These are phyloP conservation scores for Nakazawaea anatomiae DNA, from an alignment of 805 yeast species.

Conservation along the genomic window DNA sequence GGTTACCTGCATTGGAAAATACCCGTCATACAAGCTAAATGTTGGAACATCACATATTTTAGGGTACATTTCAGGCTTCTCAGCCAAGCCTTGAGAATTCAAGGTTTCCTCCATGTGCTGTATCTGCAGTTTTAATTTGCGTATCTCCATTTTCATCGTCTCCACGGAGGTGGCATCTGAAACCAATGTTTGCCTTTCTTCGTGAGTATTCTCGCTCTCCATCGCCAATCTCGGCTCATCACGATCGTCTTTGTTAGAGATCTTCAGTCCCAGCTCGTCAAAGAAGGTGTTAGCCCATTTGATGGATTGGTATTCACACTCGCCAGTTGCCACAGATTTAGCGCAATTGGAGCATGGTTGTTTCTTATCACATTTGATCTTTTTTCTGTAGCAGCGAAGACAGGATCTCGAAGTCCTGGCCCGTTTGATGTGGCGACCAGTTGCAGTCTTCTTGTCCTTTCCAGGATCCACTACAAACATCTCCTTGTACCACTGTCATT, in stretches of 20 bases:
- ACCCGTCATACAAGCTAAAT: slow-evolving; percentile 36
- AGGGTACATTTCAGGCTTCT: background rate
- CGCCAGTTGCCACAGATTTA: background rate
- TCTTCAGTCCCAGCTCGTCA: background rate
- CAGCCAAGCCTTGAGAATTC: too few relatives aligned
- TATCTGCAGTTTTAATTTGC: too few relatives aligned
- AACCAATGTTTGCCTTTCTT: too few relatives aligned
- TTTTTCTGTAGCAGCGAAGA: background rate
- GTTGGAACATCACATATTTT: slow-evolving; percentile 23
- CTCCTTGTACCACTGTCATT: background rate
- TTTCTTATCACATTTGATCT: slow-evolving; percentile 4
- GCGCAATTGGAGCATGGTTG: slow-evolving; percentile 3
- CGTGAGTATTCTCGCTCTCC: too few relatives aligned
- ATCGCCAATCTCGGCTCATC: too few relatives aligned
- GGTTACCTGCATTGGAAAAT: slow-evolving; percentile 33
- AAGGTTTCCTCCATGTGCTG: too few relatives aligned
- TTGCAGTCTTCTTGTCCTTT: background rate
- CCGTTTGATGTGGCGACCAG: background rate
- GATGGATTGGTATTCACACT: background rate
- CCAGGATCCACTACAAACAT: background rate
- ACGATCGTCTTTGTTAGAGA: too few relatives aligned
- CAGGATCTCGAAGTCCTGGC: background rate
- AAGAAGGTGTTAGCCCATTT: background rate
- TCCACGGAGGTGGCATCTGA: too few relatives aligned
- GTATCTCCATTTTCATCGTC: too few relatives aligned